These are phyloP conservation scores for Leccinum variicolor DNA, from an alignment of 768 basidiomycete species.

Conservation along the genomic window DNA sequence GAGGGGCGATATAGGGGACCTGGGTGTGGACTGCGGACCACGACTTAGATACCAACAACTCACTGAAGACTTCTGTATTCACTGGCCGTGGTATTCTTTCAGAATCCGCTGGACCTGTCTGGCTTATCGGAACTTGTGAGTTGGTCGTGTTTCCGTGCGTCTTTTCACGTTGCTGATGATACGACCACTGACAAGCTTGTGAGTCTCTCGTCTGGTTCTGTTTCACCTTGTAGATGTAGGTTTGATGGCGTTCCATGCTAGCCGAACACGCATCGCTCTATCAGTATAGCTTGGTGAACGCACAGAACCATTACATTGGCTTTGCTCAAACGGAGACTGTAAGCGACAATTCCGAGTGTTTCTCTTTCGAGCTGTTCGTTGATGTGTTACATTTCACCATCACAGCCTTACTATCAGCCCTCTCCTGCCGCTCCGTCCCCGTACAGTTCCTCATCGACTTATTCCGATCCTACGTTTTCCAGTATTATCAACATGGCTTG, in stretches of 20 bases:
- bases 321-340: conserved; percentile 53
- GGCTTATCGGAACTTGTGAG: conserved; percentile 67
- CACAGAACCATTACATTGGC: conserved; percentile 47
- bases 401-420: conserved; percentile 49
- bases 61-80: conserved; percentile 51
- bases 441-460: conserved; percentile 32
- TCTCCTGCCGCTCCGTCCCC: conserved; percentile 41
- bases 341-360: neutral
- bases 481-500: neutral
- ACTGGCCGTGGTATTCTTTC: conserved; percentile 72
- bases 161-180: conserved; percentile 7
- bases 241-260: neutral
- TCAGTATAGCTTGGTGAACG: conserved; percentile 44
- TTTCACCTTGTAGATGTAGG: conserved; percentile 1
- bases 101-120: conserved; percentile 74
- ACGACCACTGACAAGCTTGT: conserved; percentile 37
- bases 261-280: conserved; percentile 50
- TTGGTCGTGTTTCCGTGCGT: neutral
- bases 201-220: conserved; percentile 27
- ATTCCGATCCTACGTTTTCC: conserved; percentile 38
- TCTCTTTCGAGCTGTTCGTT: neutral
- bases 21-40: conserved; percentile 87
- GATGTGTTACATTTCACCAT: neutral
- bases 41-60: conserved; percentile 43
- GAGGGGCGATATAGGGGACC: conserved; percentile 43